Conservation (phyloP, 2,329 filamentous ascomycete species). For the Venturia effusa region DNA sequence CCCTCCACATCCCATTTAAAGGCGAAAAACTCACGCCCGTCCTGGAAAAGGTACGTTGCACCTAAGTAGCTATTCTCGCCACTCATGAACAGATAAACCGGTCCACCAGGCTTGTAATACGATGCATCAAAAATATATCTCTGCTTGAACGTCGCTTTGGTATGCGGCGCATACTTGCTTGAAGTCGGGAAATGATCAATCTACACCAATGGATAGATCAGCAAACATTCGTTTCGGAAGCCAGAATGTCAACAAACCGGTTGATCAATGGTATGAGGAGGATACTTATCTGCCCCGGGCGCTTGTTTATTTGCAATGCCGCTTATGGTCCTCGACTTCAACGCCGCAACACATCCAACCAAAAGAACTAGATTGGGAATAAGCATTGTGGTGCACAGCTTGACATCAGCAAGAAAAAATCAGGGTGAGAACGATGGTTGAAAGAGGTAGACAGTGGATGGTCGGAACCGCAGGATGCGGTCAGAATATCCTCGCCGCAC, state of each 20-base stretch:
- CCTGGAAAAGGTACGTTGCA: no score
- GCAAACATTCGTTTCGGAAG: not conserved
- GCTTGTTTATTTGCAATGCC: not conserved
- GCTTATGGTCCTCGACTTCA: not conserved
- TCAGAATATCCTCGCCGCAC: not conserved
- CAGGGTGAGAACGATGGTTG: not conserved
- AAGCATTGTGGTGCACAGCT: not conserved
- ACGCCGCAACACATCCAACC: not conserved
- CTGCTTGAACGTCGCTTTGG: slow-evolving; percentile 41
- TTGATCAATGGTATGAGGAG: not conserved
- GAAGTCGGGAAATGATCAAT: slow-evolving; percentile 35
- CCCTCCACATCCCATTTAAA: slow-evolving; percentile 13
- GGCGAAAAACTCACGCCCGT: slow-evolving; percentile 22
- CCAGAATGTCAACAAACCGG: not conserved
- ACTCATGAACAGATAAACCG: slow-evolving; percentile 37
- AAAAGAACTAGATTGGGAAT: not conserved
- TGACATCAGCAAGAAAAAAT: not conserved
- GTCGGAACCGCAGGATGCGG: no score
- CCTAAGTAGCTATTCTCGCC: slow-evolving; percentile 37
- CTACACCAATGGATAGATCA: slow-evolving; percentile 21
- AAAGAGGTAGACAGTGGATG: not conserved
- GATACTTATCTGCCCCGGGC: not conserved
- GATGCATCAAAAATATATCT: slow-evolving; percentile 44
- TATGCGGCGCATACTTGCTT: slow-evolving; percentile 30
- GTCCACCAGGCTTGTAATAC: slow-evolving; percentile 45